Conservation (phyloP, 1,139 yeast species). For the Debaryomyces psychrophilus region DNA sequence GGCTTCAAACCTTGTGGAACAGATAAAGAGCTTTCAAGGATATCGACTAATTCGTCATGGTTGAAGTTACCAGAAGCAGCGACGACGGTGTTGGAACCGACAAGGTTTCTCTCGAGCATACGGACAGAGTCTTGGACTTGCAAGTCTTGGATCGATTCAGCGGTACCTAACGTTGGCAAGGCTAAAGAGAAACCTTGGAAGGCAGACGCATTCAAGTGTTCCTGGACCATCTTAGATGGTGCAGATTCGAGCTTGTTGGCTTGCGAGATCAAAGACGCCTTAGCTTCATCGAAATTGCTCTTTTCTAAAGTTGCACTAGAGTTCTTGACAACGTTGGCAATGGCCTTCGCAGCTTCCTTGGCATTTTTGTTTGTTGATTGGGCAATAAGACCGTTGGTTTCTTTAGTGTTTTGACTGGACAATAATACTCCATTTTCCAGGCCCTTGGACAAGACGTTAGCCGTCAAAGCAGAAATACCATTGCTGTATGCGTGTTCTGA, state of each 20-base stretch:
- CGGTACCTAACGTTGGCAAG: constrained; percentile 73
- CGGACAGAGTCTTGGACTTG: constrained; percentile 59
- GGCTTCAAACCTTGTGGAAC: constrained; percentile 61
- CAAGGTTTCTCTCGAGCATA: constrained; percentile 59
- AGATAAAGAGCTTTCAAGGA: constrained; percentile 54
- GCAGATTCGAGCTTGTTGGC: constrained; percentile 49
- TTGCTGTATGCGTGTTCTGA: constrained; percentile 78
- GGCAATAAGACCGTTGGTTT: constrained; percentile 56
- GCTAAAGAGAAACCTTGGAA: constrained; percentile 83
- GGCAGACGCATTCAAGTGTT: constrained; percentile 78
- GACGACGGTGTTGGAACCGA: constrained; percentile 64
- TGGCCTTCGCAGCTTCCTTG: constrained; percentile 44
- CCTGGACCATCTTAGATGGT: constrained; percentile 57
- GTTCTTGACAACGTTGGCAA: constrained; percentile 41
- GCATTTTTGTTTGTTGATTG: constrained; percentile 51
- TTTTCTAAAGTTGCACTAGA: constrained; percentile 34
- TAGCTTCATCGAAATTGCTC: constrained; percentile 39
- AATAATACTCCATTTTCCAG: constrained; percentile 51
- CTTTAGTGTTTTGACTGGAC: constrained; percentile 50
- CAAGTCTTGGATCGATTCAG: constrained; percentile 61
- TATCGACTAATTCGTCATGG: constrained; percentile 69
- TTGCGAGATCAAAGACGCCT: constrained; percentile 39
- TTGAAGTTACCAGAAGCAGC: constrained; percentile 74
- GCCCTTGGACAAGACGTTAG: constrained; percentile 49
- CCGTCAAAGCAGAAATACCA: constrained; percentile 71